Evolutionary conservation across 129 eudicot genomes (phyloP).

Genomic region (Scalesia atractyloides): DNA sequence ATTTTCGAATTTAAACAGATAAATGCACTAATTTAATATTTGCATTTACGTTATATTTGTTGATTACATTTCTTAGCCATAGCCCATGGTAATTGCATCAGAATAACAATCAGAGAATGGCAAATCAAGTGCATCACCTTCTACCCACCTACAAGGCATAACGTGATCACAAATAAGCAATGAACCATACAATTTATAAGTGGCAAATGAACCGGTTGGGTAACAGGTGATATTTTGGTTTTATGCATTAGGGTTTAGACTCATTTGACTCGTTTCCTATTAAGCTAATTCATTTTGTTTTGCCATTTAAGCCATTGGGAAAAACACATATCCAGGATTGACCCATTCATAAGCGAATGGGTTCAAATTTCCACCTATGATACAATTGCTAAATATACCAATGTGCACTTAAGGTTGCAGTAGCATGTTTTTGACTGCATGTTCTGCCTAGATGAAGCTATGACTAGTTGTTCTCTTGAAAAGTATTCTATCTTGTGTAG

Average conservation of each 20-base stretch:
- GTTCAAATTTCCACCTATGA: not conserved
- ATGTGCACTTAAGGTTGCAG: constrained; percentile 86
- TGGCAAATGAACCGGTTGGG: not conserved
- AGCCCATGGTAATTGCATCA: constrained; percentile 92
- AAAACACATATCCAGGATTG: not conserved
- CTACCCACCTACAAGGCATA: constrained; percentile 67
- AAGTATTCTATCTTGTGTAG: too few species aligned
- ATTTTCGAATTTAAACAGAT: not conserved
- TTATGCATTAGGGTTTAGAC: not conserved
- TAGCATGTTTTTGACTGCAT: constrained; percentile 53
- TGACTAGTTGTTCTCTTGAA: constrained; percentile 69
- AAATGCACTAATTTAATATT: not conserved
- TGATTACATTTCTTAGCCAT: constrained; percentile 77
- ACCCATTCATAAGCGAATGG: not conserved
- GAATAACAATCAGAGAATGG: constrained; percentile 71
- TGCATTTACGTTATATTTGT: constrained; percentile 64
- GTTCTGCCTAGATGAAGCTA: constrained; percentile 81
- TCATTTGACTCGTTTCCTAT: not conserved
- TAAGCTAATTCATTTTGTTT: not conserved
- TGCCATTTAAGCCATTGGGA: not conserved
- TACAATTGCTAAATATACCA: constrained; percentile 46
- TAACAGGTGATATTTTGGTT: not conserved
- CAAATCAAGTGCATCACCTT: constrained; percentile 87
- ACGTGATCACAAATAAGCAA: constrained; percentile 25
- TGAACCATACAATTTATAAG: constrained; percentile 15